Evolutionary conservation across 1,284 basidiomycete genomes (phyloP).

Genomic region (Malassezia pachydermatis): DNA sequence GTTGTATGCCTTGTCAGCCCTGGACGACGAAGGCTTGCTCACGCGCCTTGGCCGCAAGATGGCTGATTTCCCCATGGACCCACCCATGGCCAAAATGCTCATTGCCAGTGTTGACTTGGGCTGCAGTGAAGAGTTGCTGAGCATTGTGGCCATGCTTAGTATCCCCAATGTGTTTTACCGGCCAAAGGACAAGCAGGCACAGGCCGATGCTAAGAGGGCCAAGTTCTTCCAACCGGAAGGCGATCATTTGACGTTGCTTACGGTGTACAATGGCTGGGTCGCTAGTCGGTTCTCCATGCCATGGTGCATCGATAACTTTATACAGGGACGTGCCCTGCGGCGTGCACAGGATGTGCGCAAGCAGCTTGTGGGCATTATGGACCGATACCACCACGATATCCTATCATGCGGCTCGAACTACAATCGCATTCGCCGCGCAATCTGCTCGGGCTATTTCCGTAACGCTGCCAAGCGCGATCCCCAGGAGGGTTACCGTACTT

Average conservation of each 20-base stretch:
- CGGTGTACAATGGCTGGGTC: conserved; percentile 98
- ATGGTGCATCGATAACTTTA: conserved; percentile 73
- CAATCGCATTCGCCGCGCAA: conserved; percentile 84
- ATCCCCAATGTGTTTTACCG: conserved; percentile 95
- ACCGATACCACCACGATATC: conserved; percentile 95
- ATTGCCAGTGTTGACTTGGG: conserved; percentile 91
- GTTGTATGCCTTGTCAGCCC: conserved; percentile 82
- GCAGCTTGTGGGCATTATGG: conserved; percentile 96
- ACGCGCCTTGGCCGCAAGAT: conserved; percentile 92
- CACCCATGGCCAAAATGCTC: conserved; percentile 89
- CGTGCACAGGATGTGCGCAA: conserved; percentile 96
- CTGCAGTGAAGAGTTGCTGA: conserved; percentile 92
- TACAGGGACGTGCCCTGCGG: conserved; percentile 90
- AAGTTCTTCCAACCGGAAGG: conserved; percentile 78
- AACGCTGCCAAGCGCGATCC: conserved; percentile 60
- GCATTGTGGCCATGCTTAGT: conserved; percentile 92
- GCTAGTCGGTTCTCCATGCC: conserved; percentile 77
- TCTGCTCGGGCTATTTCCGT: conserved; percentile 66
- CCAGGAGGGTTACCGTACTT: conserved; percentile 69
- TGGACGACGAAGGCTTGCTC: conserved; percentile 90
- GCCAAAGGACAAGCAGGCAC: conserved; percentile 96
- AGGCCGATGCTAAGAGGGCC: conserved; percentile 96
- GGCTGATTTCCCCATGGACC: conserved; percentile 99
- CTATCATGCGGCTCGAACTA: conserved; percentile 81
- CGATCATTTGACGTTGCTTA: conserved; percentile 84